Evolutionary conservation across 768 basidiomycete species (phyloP), one percentile per base, ranked within the genome.

Genomic region (Trametes villosa): DNA sequence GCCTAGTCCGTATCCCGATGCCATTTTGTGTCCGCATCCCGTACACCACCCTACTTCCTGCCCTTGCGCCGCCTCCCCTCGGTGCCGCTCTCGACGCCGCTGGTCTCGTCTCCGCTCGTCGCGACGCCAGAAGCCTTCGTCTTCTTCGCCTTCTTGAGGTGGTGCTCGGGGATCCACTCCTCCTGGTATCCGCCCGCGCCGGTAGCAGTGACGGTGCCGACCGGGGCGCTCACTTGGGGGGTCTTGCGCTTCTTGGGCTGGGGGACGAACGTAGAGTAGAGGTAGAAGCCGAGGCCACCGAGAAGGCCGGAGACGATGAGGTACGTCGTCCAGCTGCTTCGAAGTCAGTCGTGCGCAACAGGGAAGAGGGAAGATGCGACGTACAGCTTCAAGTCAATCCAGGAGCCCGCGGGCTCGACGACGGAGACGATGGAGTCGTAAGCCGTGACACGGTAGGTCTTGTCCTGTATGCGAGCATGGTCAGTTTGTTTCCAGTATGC

Each of bases 121-220:
- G 89, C 89, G 46, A 87, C 89, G 22, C 83, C 90, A 58, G 78
- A 60, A 40, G 71, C 76, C 27, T 77, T 80, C 38, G 74, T 74
- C 69, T 80, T 80, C 72, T 84, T 91, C 31, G 75, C 58, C 73
- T 90, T 89, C 78, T 84, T 89, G 62, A 92, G 77, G 67, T 94
- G 92, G 68, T 92, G 90, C 65, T 89, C 89, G n/a, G 92, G 92
- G 65, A 94, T 94, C 92, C 92, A 94, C 68, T 94, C 92, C 70
- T 94, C 90, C 68, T 91, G 85, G 66, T 94, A 93, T 44, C 85
- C 87, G 38, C 86, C 83, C 2, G 86, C 80, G 34, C 86, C 84
- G 24, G 85, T 85, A 31, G 87, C 86, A 8, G 88, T 87, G 34
- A 83, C 81, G 9, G 83, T 72, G 29, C 81, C 81, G 36, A 82